These are phyloP conservation scores for Pholiota microspora DNA, from an alignment of 768 basidiomycete species.

Conservation along the genomic window DNA sequence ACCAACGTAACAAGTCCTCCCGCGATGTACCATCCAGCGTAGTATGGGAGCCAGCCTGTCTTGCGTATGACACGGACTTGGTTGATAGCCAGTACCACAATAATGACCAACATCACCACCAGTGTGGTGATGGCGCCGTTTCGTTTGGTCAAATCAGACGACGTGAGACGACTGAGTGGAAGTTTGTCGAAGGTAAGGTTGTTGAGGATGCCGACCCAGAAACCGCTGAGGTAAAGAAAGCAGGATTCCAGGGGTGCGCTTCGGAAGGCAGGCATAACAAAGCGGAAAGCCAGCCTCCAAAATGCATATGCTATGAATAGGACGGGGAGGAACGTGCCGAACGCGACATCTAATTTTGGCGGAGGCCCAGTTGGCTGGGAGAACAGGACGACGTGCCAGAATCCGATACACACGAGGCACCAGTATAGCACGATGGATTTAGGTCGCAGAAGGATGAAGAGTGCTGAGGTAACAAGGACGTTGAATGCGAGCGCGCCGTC, in stretches of 20 bases:
- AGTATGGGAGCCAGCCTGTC: conserved; percentile 80
- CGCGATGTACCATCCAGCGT: conserved; percentile 68
- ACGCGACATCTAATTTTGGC: conserved; percentile 69
- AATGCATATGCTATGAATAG: conserved; percentile 79
- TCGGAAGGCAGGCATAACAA: conserved; percentile 67
- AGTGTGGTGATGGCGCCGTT: conserved; percentile 68
- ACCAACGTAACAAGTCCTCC: conserved; percentile 69
- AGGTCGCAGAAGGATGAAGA: conserved; percentile 75
- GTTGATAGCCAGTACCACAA: conserved; percentile 61
- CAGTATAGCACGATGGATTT: conserved; percentile 67
- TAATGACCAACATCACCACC: conserved; percentile 62
- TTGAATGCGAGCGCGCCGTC: conserved; percentile 72
- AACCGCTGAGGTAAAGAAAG: conserved; percentile 73
- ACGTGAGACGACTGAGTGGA: conserved; percentile 74
- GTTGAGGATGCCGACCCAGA: conserved; percentile 74
- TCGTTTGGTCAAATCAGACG: conserved; percentile 61
- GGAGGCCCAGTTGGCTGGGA: conserved; percentile 68
- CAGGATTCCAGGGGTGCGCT: conserved; percentile 70
- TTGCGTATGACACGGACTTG: conserved; percentile 82
- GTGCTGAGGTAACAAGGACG: conserved; percentile 57
- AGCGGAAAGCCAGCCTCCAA: conserved; percentile 75
- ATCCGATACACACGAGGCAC: conserved; percentile 81
- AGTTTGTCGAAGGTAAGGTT: conserved; percentile 72
- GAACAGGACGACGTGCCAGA: conserved; percentile 82
- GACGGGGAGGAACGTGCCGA: conserved; percentile 73